phyloP scores from a whole-genome alignment of 1,284 basidiomycete species.

The Rhodotorula glutinis region DNA sequence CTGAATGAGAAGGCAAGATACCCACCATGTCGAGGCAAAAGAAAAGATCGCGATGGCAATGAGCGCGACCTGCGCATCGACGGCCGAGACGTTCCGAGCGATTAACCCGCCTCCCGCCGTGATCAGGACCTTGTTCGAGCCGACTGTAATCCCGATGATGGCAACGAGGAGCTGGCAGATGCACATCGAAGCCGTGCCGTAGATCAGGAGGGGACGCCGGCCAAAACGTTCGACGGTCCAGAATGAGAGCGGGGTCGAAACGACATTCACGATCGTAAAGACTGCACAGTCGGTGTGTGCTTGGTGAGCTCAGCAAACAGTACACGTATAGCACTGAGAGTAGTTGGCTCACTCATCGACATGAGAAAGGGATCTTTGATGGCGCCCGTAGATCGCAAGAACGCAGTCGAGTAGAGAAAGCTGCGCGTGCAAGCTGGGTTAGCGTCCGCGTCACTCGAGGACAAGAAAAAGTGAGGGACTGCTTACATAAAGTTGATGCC shows the following conservation, averaged over 20 bases:
- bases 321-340: too few species aligned
- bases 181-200: constrained; percentile 68
- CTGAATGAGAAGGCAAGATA: too few species aligned
- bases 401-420: constrained; percentile 42
- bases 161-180: constrained; percentile 46
- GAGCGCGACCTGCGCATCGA: constrained; percentile 45
- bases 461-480: constrained; percentile 26
- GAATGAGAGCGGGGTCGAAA: constrained; percentile 47
- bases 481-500: constrained; percentile 44
- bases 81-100: constrained; percentile 42
- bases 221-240: constrained; percentile 47
- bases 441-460: not conserved
- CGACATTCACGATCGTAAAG: constrained; percentile 42
- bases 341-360: constrained; percentile 47
- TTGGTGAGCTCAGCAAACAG: too few species aligned
- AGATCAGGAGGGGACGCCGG: constrained; percentile 55
- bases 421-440: constrained; percentile 36
- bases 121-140: constrained; percentile 32
- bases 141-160: constrained; percentile 42
- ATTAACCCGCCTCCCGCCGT: constrained; percentile 20
- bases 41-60: constrained; percentile 46
- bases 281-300: too few species aligned
- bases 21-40: constrained; percentile 42
- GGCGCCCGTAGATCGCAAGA: constrained; percentile 42
- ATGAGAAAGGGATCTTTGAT: constrained; percentile 37